Percentiles rank a stretch among this genome's conserved stretches.
Evolutionary conservation across 371 early-diverging fungal genomes (phyloP).

Genomic region (Mortierella sp.): DNA sequence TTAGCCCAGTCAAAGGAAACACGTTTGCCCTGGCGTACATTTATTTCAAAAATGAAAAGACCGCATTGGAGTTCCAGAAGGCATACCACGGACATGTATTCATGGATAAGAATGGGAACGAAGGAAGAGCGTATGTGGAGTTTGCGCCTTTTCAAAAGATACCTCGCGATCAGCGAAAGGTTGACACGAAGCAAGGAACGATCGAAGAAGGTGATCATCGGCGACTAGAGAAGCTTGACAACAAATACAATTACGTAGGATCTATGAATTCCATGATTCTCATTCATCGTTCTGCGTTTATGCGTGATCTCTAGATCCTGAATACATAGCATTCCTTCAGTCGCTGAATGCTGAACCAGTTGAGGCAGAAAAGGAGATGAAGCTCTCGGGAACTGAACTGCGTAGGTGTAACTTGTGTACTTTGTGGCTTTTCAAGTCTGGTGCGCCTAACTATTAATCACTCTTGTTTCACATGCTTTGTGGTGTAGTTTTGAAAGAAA

Average conservation of each 20-base stretch:
- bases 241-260: background rate
- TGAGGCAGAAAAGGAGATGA: constrained; percentile 62
- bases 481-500: constrained; percentile 44
- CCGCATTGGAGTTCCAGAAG: constrained; percentile 78
- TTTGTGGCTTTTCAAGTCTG: background rate
- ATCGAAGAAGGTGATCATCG: constrained; percentile 75
- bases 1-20: constrained; percentile 78
- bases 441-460: background rate
- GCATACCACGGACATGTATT: constrained; percentile 85
- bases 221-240: too few relatives aligned
- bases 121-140: constrained; percentile 82
- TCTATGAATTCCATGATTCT: background rate
- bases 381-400: constrained; percentile 44
- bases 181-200: constrained; percentile 80
- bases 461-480: background rate
- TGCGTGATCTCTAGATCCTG: constrained; percentile 67
- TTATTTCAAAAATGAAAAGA: constrained; percentile 76
- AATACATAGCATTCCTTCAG: constrained; percentile 81
- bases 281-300: background rate
- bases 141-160: constrained; percentile 85
- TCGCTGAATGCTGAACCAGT: constrained; percentile 70
- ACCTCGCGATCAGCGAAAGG: constrained; percentile 74
- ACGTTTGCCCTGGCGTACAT: constrained; percentile 84
- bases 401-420: constrained; percentile 18
- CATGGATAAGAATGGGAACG: constrained; percentile 77